Conservation (phyloP, 1,284 basidiomycete species). For the Melanopsichium pennsylvanicum region DNA sequence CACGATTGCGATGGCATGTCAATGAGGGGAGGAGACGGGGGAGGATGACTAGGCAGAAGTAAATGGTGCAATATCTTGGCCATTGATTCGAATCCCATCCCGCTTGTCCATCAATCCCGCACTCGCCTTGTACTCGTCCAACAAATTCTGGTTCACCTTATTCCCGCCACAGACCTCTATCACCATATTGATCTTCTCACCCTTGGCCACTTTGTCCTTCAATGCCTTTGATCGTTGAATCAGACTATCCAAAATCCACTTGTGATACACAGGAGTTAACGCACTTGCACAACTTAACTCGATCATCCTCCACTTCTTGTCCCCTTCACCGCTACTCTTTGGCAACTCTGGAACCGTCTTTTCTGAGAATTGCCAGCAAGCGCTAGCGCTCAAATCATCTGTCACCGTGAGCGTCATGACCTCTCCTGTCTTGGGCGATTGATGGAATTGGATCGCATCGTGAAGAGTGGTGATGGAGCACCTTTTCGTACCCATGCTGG, state of each 20-base stretch:
- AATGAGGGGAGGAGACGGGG: too few species aligned
- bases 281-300: conserved; percentile 57
- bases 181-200: conserved; percentile 39
- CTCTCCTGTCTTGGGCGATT: neutral
- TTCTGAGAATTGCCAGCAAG: conserved; percentile 36
- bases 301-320: conserved; percentile 43
- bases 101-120: conserved; percentile 6
- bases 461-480: conserved; percentile 35
- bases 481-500: conserved; percentile 53
- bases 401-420: conserved; percentile 39
- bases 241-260: conserved; percentile 27
- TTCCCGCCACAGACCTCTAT: conserved; percentile 61
- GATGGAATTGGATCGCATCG: conserved; percentile 40
- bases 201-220: neutral
- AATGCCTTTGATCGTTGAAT: conserved; percentile 3
- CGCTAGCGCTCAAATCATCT: conserved; percentile 44
- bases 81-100: conserved; percentile 18
- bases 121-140: conserved; percentile 10
- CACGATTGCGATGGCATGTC: too few species aligned
- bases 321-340: too few species aligned
- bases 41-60: too few species aligned
- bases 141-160: conserved; percentile 23
- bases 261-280: conserved; percentile 47
- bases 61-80: too few species aligned
- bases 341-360: neutral